Evolutionary conservation across 257 asterid species (phyloP).

Genomic region (Apocynum venetum): DNA sequence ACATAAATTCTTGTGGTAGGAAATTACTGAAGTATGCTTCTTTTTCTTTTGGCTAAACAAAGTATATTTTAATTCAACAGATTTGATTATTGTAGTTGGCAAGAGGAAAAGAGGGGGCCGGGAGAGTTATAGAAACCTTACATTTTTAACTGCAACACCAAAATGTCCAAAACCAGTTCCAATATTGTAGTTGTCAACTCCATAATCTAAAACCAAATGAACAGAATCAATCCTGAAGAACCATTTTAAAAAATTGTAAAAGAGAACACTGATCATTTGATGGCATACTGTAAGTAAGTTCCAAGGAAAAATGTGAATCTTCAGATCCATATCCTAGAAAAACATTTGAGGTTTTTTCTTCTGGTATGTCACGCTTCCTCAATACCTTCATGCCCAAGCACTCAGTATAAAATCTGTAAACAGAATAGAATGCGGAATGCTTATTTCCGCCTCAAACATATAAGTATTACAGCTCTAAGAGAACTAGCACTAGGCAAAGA

Average conservation of each 20-base stretch:
- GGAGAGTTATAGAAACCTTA: slow-evolving; percentile 19
- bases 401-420: slow-evolving; percentile 43
- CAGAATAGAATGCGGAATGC: neutral
- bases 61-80: neutral
- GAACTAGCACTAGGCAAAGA: neutral
- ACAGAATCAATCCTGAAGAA: neutral
- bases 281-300: slow-evolving; percentile 46
- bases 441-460: neutral
- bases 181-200: slow-evolving; percentile 42
- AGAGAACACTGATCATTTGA: neutral
- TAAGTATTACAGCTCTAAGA: neutral
- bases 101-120: neutral
- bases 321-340: slow-evolving; percentile 52
- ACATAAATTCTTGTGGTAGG: neutral
- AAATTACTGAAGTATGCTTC: neutral
- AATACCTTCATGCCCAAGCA: slow-evolving; percentile 53
- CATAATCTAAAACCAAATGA: slow-evolving; percentile 43
- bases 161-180: slow-evolving; percentile 55
- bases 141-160: slow-evolving; percentile 42
- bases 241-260: neutral
- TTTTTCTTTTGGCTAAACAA: neutral
- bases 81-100: neutral
- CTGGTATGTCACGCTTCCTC: slow-evolving; percentile 47
- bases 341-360: slow-evolving; percentile 46
- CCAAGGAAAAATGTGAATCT: slow-evolving; percentile 41